Percentiles rank a stretch among this genome's conserved stretches.
phyloP scores from a whole-genome alignment of 2,329 filamentous ascomycete species.

The Venturia asperata region DNA sequence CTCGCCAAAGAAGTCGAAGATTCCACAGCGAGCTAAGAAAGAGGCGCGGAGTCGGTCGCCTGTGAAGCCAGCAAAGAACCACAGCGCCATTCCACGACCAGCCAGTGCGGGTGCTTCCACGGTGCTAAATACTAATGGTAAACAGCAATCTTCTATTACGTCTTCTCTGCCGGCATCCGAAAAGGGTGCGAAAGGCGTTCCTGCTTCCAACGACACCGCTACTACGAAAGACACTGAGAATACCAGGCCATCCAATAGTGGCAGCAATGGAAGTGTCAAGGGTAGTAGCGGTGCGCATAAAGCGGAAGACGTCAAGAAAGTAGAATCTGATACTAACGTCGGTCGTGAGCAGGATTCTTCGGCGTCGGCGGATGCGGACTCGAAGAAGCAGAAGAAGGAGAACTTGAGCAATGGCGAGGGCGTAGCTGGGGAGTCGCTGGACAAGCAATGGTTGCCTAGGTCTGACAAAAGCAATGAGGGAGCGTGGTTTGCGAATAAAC shows the following conservation, averaged over 20 bases:
- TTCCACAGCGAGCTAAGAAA: slow-evolving; percentile 2
- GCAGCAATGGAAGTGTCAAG: not conserved
- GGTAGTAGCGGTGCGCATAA: not conserved
- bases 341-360: slow-evolving; percentile 16
- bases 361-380: slow-evolving; percentile 17
- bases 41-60: slow-evolving; percentile 7
- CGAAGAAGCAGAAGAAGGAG: slow-evolving; percentile 14
- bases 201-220: slow-evolving; percentile 8
- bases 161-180: slow-evolving; percentile 4
- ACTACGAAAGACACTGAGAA: slow-evolving; percentile 7
- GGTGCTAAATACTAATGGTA: slow-evolving; percentile 8
- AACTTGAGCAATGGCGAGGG: slow-evolving; percentile 13
- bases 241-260: slow-evolving; percentile 1
- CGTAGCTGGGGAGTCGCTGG: slow-evolving; percentile 17
- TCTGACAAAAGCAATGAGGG: slow-evolving; percentile 14
- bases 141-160: not conserved
- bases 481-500: slow-evolving; percentile 1
- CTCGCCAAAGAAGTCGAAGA: slow-evolving; percentile 5
- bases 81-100: slow-evolving; percentile 10
- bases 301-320: slow-evolving; percentile 5
- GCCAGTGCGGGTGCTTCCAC: not conserved
- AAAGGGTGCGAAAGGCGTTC: not conserved
- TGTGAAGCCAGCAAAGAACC: not conserved
- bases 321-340: slow-evolving; percentile 12
- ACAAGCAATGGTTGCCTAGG: slow-evolving; percentile 13